A percentile compares a stretch with the other conserved stretches of the same genome.
Evolutionary conservation across 176 grass and related monocot genomes (phyloP).

Genomic region (Zea mays): Zm-B73-REFERENCE-NAM-5.0 NC_050102.1:134819001-134819500

Average conservation of each 20-base stretch:
- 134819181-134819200: neutral
- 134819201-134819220: neutral
- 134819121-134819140: neutral
- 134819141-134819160: neutral
- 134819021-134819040: no score
- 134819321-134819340: constrained; percentile 93
- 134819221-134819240: neutral
- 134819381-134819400: constrained; percentile 74
- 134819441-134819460: constrained; percentile 56
- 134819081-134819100: no score
- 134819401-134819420: constrained; percentile 68
- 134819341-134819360: constrained; percentile 71
- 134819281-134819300: neutral
- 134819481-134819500: constrained; percentile 66
- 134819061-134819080: no score
- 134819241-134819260: neutral
- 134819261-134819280: neutral
- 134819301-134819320: neutral
- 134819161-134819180: neutral
- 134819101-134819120: no score
- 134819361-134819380: constrained; percentile 44
- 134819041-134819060: no score
- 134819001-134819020: no score
- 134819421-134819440: constrained; percentile 65
- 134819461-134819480: constrained; percentile 76